Evolutionary conservation across 345 rosid genomes (phyloP).

Genomic region (Psidium guajava): DNA sequence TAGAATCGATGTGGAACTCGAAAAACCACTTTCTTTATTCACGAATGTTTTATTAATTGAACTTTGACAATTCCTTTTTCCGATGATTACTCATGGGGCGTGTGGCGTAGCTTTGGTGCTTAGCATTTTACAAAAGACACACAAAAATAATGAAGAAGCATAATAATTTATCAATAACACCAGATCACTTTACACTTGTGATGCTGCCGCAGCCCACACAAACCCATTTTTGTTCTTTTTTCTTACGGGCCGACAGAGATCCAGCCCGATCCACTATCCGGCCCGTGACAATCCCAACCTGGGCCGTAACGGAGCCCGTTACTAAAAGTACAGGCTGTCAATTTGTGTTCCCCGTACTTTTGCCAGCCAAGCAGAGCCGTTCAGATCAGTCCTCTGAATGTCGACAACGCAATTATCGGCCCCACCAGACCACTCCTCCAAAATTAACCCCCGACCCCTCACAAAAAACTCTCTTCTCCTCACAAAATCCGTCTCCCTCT

Average conservation of each 20-base stretch:
- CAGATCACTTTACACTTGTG: too few relatives aligned
- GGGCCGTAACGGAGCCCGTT: neutral
- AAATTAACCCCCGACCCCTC: neutral
- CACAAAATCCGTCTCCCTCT: neutral
- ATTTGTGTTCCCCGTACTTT: neutral
- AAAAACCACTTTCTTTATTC: too few relatives aligned
- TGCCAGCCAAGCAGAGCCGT: neutral
- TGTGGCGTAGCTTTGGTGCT: too few relatives aligned
- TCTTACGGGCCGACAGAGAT: too few relatives aligned
- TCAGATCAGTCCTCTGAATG: neutral
- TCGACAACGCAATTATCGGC: constrained; percentile 43
- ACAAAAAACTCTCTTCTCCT: constrained; percentile 11
- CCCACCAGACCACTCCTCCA: neutral
- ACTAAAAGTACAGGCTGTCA: neutral
- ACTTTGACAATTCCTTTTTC: too few relatives aligned
- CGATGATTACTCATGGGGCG: neutral
- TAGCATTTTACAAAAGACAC: too few relatives aligned
- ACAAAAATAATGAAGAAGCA: too few relatives aligned
- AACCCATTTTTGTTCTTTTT: too few relatives aligned
- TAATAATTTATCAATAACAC: too few relatives aligned
- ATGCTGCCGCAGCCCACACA: too few relatives aligned
- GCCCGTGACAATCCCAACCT: neutral
- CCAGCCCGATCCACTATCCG: neutral
- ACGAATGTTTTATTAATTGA: too few relatives aligned
- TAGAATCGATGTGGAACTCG: too few relatives aligned